A percentile compares a stretch with the other conserved stretches of the same genome.
Evolutionary conservation across 345 rosid species (phyloP).

Genomic region (Conringia planisiliqua): DNA sequence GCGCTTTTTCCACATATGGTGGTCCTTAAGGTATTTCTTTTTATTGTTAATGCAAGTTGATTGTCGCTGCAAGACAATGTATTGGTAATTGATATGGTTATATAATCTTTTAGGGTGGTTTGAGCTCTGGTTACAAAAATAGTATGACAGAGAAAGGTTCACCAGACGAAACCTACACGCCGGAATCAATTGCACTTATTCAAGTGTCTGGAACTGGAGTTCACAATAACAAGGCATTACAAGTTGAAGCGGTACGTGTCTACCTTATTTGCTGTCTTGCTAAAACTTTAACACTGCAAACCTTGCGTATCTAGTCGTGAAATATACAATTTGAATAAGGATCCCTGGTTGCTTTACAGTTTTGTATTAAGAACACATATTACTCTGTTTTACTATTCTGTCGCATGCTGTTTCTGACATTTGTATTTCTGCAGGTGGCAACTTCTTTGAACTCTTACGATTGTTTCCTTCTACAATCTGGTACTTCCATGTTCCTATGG

Average conservation of each 20-base stretch:
- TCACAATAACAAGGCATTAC: slow-evolving; percentile 71
- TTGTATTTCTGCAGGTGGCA: slow-evolving; percentile 57
- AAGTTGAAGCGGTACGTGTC: slow-evolving; percentile 76
- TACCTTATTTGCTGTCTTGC: slow-evolving; percentile 6
- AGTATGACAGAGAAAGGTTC: slow-evolving; percentile 57
- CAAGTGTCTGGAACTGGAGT: slow-evolving; percentile 74
- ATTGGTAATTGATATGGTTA: slow-evolving; percentile 23
- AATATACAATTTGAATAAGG: neutral
- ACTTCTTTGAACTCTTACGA: slow-evolving; percentile 76
- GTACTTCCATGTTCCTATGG: slow-evolving; percentile 82
- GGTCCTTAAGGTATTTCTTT: slow-evolving; percentile 71
- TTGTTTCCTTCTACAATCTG: slow-evolving; percentile 97
- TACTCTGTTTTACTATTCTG: neutral
- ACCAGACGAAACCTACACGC: slow-evolving; percentile 64
- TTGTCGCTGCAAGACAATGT: slow-evolving; percentile 7
- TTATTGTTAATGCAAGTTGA: slow-evolving; percentile 3
- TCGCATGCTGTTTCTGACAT: slow-evolving; percentile 1
- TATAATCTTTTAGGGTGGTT: slow-evolving; percentile 66
- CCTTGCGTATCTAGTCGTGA: neutral
- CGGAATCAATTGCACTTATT: slow-evolving; percentile 73
- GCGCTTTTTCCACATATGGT: slow-evolving; percentile 92
- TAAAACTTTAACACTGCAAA: slow-evolving; percentile 2
- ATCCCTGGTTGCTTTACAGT: neutral
- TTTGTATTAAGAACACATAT: neutral
- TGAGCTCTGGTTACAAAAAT: slow-evolving; percentile 86